Conservation (phyloP, 2,329 filamentous ascomycete species). For the Talaromyces pinophilus region DNA sequence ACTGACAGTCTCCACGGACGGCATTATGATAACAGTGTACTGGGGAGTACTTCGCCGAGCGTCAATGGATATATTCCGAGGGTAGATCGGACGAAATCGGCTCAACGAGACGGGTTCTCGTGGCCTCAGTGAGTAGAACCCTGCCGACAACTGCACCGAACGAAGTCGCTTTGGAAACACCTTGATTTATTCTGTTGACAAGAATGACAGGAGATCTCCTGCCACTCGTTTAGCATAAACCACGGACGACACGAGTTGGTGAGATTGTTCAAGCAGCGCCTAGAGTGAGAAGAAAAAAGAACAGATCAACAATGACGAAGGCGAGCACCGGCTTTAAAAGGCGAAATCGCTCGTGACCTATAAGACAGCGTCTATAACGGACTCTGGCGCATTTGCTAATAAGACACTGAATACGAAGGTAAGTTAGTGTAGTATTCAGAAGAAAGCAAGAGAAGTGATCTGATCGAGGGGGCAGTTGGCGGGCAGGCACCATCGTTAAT, state of each 20-base stretch:
- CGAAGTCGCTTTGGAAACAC: constrained; percentile 12
- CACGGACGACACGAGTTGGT: not conserved
- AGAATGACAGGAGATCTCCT: constrained; percentile 22
- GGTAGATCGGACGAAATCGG: not conserved
- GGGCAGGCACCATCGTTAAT: not conserved
- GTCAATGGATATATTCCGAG: constrained; percentile 11
- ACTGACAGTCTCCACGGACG: constrained; percentile 38
- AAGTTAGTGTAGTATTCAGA: not conserved
- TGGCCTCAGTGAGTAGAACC: not conserved
- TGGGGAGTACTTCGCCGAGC: constrained; percentile 22
- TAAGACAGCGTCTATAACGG: not conserved
- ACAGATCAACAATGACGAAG: not conserved
- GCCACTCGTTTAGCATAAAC: constrained; percentile 17
- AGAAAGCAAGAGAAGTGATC: not conserved
- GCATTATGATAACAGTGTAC: constrained; percentile 35
- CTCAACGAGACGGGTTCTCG: not conserved
- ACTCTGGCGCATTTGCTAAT: not conserved
- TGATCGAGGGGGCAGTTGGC: not conserved
- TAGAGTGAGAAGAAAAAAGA: not conserved
- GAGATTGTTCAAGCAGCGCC: not conserved
- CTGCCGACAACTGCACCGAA: constrained; percentile 15
- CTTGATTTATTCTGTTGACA: constrained; percentile 1
- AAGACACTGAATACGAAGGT: not conserved
- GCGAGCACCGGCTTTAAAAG: not conserved
- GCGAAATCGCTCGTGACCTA: constrained; percentile 4